Base-by-base conservation (phyloP, 257 asterid genomes). In the Oldenlandia corymbosa region DNA sequence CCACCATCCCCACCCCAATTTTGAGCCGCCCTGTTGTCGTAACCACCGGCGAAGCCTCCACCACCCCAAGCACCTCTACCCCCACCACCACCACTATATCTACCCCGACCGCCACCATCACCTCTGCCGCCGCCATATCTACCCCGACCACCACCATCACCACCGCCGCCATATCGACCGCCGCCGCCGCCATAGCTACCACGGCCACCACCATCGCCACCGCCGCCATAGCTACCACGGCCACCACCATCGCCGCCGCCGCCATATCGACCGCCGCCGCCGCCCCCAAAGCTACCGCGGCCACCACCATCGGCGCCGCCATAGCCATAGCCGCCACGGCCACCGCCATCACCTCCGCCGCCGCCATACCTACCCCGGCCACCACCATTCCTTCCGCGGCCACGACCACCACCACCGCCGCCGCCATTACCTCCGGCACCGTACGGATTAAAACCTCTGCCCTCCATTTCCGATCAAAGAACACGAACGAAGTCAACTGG, bases 211-310 rank as follows among this genome's bases (percentile, higher is more conserved):
- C 68, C 36, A 3, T 68, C 60, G 10, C 60, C 62, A 4, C 73
- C 50, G 0, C 66, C 62, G 39, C 9, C 39, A 34, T 34, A 34
- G 12, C 62, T 56, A 11, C 59, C n/a, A 0, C 37, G 58, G 9
- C 39, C 39, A 9, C 9, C 39, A 34, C 39, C 39, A 9, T 34
- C 6, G 9, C 39, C 39, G 9, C 39, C 39, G 9, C 39, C 6
- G 39, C 9, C 39, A 34, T 34, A 34, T 34, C 39, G 69, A 10
- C 62, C 58, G n/a, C 74, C 72, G 18, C 80, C 68, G 47, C 76
- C 54, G 43, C 31, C 58, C 9, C 39, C 39, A 9, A 3, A 34
- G 9, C 39, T 24, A 14, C 51, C 64, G 41, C 53, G 53, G 9
- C 52, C 65, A 20, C 45, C 30, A 0, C 23, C 10, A 30, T 32